Evolutionary conservation across 73 alveolate genomes (phyloP).

Genomic region (Uronychia setigera): DNA sequence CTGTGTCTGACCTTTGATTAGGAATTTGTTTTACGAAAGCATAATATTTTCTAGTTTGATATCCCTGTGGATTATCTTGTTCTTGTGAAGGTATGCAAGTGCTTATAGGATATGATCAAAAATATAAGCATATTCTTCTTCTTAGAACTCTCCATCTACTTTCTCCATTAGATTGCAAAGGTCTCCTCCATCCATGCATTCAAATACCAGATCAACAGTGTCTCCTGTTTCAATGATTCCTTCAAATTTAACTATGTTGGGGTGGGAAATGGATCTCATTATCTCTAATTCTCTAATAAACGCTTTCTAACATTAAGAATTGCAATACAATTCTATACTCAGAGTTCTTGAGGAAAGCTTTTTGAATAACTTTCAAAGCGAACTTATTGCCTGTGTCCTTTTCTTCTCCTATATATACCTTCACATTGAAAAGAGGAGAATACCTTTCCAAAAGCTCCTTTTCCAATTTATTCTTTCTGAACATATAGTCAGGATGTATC

Average conservation of each 20-base stretch:
- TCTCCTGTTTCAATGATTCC: background rate
- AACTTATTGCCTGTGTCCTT: background rate
- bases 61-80: conserved; percentile 9
- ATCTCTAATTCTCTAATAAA: background rate
- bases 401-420: background rate
- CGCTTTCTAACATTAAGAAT: background rate
- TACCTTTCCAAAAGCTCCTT: background rate
- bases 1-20: background rate
- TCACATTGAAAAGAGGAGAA: background rate
- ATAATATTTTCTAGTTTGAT: conserved; percentile 9
- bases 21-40: background rate
- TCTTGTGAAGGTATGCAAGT: background rate
- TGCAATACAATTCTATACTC: conserved; percentile 4
- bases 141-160: background rate
- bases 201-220: background rate
- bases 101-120: background rate
- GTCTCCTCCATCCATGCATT: background rate
- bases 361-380: background rate
- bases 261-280: background rate
- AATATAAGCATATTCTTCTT: background rate
- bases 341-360: background rate
- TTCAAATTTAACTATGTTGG: background rate
- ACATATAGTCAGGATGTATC: background rate
- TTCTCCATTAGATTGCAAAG: background rate
- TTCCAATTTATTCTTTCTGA: background rate